Evolutionary conservation across 2,329 filamentous ascomycete genomes (phyloP), one percentile per base, ranked within the genome.

Genomic region (Cercospora nicotianae): DNA sequence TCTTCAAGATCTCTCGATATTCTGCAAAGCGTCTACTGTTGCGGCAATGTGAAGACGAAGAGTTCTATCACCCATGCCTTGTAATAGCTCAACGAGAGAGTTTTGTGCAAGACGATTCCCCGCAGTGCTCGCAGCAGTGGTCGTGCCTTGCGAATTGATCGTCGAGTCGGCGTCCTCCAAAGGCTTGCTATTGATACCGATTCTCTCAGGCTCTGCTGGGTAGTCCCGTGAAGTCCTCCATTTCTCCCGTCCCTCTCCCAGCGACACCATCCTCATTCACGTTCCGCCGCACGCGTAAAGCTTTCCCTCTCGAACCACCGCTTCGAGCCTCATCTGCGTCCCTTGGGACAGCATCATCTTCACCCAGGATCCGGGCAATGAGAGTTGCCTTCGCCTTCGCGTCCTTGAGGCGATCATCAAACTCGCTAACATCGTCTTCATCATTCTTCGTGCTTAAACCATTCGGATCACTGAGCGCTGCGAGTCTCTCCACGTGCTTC

Each of bases 361-460:
- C 85, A 7, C 86, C 86, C 28, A 87, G 75, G 9, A 92, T 88
- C 68, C 89, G 89, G 79, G 95, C 91, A 55, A 98, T 89, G 58
- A 99, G 86, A 80, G 94, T 96, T 1, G 87, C 87, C 78, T 97
- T 97, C 3, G 91, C 91, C 73, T 89, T 87, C 3, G 93, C 94
- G 71, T 92, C 87, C 80, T 94, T 95, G 45, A 96, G 77, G 12
- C 94, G 86, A 77, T 97, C 92, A 75, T 99, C 95, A 75, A 96
- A 94, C 75, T 97, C 94, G 61, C 91, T 90, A 23, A 99, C 93
- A 0, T 90, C 90, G 58, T 96, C 92, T 77, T 98, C 94, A 4
- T 87, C 90, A 77, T 99, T 99, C 67, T 90, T 85, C 20, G 89
- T 94, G 16, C 89, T 89, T 53, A 97, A 80, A 1, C 89, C 94